Evolutionary conservation across 164 flowering plant genomes (phyloP), one percentile per base, ranked within the genome.

Genomic region (Liquidambar formosana): DNA sequence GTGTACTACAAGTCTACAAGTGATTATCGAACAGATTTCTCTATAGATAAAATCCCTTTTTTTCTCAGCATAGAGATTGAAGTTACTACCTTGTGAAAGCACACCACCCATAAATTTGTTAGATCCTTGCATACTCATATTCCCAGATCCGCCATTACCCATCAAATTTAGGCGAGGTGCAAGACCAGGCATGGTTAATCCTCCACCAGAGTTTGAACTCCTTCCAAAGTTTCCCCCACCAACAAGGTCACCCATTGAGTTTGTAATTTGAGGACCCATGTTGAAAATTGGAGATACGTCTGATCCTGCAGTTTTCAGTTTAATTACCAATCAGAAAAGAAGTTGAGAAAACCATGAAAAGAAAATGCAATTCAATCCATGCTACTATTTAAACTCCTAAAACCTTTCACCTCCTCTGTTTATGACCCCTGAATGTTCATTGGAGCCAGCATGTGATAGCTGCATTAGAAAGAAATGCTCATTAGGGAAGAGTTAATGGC

Each of bases 51-150:
- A 23, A 57, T 10, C n/a, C 60, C 16, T 14, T 15, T 19, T 57
- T 12, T 44, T 45, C 28, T 44, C n/a, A 63, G n/a, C 28, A 4
- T 22, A 19, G 21, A 63, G 6, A 49, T 47, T 44, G n/a, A 27
- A 63, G 16, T 26, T 38, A 65, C 25, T 74, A 82, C 85, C 85
- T 80, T 76, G 83, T 78, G 70, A 72, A 51, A 78, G 82, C 66
- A 80, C 64, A n/a, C 82, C 77, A 61, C 75, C 52, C 75, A 76
- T 74, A 63, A 80, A 57, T 74, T 81, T 80, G 64, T 78, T 76
- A 19, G 76, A 70, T 33, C 82, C 83, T 28, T 77, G 80, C 46
- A 78, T 61, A 71, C 62, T 66, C 18, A 73, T 48, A 64, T 70
- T 71, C 49, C 79, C 75, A 61, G 77, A 69, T 23, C 73, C 84